Evolutionary conservation across 345 rosid species (phyloP), one percentile per base, ranked within the genome.

Genomic region (Hevea brasiliensis): DNA sequence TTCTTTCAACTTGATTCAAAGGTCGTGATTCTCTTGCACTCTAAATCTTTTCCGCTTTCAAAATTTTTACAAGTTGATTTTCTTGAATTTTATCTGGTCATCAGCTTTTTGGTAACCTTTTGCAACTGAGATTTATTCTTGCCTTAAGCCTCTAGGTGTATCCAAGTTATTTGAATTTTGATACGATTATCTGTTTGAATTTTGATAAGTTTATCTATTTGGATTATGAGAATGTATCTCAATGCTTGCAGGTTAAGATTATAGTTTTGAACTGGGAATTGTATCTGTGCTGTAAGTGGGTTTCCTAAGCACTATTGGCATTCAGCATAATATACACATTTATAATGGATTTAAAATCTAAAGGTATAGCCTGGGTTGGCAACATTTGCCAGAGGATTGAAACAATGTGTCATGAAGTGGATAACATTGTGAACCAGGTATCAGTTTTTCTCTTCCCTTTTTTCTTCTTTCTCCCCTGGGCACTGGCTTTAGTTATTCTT

Each of bases 351-450:
- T 59, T 80, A 29, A 87, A 84, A 51, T 72, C 61, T 21, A 88
- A 81, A 75, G 84, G 83, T 75, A 82, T 74, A 62, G 66, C 85
- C 41, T 92, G 91, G 96, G 85, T 88, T 70, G 89, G 92, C 44
- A 83, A 85, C 74, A 75, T 92, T 58, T 88, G 71, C 76, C 88
- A 85, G 82, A 92, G 86, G 81, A 81, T 90, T 62, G 98, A 90
- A 84, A 84, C 80, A 2, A 65, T 92, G 70, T 78, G 87, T 81
- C 82, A 80, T 18, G 92, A 89, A 65, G 87, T 90, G 65, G 98
- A 90, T 68, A 79, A 66, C 74, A 83, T 87, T 61, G 77, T 87
- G 81, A 76, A 77, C 67, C 84, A 89, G 94, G 90, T 85, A 85
- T 23, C 40, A 13, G 3, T 55, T 60, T 37, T 56, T 47, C 50